phyloP scores from a whole-genome alignment of 176 grass and related monocot species.

The Triticum turgidum region DNA sequence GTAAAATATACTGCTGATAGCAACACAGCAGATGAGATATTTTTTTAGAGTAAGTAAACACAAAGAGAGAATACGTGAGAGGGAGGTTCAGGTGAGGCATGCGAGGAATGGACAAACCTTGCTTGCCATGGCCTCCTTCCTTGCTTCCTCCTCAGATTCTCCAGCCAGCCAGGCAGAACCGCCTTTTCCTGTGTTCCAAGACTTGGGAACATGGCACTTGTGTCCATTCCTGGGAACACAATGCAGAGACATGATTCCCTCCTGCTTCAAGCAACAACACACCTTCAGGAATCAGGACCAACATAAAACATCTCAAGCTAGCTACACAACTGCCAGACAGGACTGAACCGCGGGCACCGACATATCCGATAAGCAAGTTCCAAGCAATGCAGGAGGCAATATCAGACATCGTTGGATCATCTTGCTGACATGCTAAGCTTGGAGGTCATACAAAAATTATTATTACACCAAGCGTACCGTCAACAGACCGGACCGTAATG shows the following conservation, averaged over 20 bases:
- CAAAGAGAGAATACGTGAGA: background rate
- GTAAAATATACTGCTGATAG: background rate
- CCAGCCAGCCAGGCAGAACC: background rate
- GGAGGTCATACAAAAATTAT: background rate
- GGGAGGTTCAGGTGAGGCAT: background rate
- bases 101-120: background rate
- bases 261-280: background rate
- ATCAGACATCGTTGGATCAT: background rate
- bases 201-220: background rate
- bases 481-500: background rate
- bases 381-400: background rate
- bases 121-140: slow-evolving; percentile 5
- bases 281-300: background rate
- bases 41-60: background rate
- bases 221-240: background rate
- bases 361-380: background rate
- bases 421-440: background rate
- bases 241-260: background rate
- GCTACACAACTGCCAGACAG: background rate
- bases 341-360: background rate
- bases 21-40: background rate
- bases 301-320: background rate
- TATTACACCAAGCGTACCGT: background rate
- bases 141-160: background rate
- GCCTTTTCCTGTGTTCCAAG: background rate